These are phyloP conservation scores for Zasmidium angulare DNA, from an alignment of 2,329 filamentous ascomycete genomes.

Conservation along the genomic window DNA sequence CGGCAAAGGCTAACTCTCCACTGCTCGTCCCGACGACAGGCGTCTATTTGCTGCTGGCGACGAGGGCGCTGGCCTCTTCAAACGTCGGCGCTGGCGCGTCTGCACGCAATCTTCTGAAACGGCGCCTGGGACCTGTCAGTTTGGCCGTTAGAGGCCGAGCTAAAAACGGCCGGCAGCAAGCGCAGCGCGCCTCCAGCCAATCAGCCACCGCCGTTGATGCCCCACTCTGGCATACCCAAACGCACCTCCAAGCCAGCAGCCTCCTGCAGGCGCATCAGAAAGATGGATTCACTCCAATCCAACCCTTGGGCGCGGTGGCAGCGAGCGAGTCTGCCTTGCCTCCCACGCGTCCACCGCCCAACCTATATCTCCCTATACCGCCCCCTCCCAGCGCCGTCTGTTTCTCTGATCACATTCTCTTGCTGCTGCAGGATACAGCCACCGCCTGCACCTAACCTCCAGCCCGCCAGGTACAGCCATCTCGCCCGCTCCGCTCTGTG, in stretches of 20 bases:
- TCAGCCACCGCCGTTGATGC: constrained; percentile 3
- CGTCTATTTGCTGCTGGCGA: constrained; percentile 11
- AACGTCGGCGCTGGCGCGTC: background rate
- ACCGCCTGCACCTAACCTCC: constrained; percentile 19
- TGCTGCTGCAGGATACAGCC: constrained; percentile 19
- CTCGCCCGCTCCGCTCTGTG: constrained; percentile 15
- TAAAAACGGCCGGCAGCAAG: constrained; percentile 12
- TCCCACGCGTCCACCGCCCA: background rate
- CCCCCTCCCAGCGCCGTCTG: too few relatives aligned
- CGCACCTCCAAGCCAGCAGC: constrained; percentile 11
- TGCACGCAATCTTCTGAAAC: constrained; percentile 20
- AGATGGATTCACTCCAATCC: too few relatives aligned
- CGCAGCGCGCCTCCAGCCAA: constrained; percentile 14
- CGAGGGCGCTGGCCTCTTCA: background rate
- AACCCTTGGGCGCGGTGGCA: too few relatives aligned
- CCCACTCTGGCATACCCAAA: background rate
- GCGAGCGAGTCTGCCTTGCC: background rate
- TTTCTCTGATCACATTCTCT: too few relatives aligned
- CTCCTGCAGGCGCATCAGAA: constrained; percentile 12
- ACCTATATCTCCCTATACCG: too few relatives aligned
- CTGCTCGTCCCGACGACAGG: constrained; percentile 7
- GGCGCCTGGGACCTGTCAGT: constrained; percentile 10
- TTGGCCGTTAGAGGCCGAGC: constrained; percentile 13
- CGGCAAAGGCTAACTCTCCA: background rate
- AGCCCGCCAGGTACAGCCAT: constrained; percentile 20